These are phyloP conservation scores for Lepidium didymum DNA, from an alignment of 345 rosid species.

Conservation along the genomic window DNA sequence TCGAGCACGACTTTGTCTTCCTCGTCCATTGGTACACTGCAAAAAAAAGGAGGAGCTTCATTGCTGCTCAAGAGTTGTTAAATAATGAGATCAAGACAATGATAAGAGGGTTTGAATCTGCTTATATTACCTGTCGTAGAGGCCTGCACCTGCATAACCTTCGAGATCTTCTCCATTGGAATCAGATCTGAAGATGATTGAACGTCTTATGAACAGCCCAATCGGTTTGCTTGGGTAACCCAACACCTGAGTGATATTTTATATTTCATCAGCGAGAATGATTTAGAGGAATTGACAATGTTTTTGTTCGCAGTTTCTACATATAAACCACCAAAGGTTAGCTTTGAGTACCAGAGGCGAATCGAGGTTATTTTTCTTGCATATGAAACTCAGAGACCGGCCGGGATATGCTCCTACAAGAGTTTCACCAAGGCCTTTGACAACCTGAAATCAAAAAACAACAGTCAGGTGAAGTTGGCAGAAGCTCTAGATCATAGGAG, in stretches of 20 bases:
- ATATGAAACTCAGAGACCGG: slow-evolving; percentile 86
- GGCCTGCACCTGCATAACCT: slow-evolving; percentile 99
- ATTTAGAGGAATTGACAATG: background rate
- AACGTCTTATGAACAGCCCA: slow-evolving; percentile 87
- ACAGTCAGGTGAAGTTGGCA: slow-evolving; percentile 5
- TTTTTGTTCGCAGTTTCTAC: background rate
- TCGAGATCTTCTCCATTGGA: slow-evolving; percentile 98
- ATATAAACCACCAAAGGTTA: background rate
- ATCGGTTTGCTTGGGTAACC: slow-evolving; percentile 98
- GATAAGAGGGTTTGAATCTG: background rate
- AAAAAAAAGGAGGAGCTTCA: background rate
- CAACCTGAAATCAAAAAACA: slow-evolving; percentile 48
- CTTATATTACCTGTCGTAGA: slow-evolving; percentile 79
- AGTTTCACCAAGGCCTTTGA: slow-evolving; percentile 96
- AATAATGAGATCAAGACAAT: background rate
- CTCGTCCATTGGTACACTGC: slow-evolving; percentile 97
- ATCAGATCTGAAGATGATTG: slow-evolving; percentile 91
- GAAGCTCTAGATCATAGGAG: background rate
- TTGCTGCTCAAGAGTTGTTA: background rate
- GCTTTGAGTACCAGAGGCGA: slow-evolving; percentile 59
- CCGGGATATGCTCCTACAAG: slow-evolving; percentile 99
- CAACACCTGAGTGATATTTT: slow-evolving; percentile 43
- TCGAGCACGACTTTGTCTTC: slow-evolving; percentile 74
- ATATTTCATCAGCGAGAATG: background rate
- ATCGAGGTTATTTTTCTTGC: slow-evolving; percentile 64